phyloP scores from a whole-genome alignment of 257 asterid genomes.

The Penstemon eatonii region DNA sequence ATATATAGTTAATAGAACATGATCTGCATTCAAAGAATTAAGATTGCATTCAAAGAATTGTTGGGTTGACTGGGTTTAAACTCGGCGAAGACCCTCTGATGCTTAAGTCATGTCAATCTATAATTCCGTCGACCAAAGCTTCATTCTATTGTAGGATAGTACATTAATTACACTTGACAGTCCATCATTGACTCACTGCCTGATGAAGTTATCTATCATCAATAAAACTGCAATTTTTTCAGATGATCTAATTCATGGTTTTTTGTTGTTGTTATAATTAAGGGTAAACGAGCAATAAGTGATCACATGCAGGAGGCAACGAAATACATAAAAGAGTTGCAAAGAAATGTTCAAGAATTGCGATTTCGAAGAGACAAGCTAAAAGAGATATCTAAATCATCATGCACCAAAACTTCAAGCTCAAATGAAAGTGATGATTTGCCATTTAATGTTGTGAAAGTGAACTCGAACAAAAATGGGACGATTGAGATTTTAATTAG shows the following conservation, averaged over 20 bases:
- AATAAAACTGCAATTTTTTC: neutral
- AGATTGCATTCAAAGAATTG: too few relatives aligned
- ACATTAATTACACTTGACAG: too few relatives aligned
- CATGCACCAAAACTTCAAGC: neutral
- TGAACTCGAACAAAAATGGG: conserved; percentile 34
- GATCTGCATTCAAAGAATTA: too few relatives aligned
- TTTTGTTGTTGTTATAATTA: neutral
- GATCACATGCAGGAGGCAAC: conserved; percentile 60
- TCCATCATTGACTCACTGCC: too few relatives aligned
- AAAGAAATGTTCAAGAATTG: conserved; percentile 35
- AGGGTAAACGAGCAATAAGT: conserved; percentile 56
- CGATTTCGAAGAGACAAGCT: conserved; percentile 34
- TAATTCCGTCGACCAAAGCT: too few relatives aligned
- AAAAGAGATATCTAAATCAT: neutral
- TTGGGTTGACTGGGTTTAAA: too few relatives aligned
- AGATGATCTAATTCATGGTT: neutral
- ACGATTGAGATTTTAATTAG: conserved; percentile 45
- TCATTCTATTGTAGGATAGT: too few relatives aligned
- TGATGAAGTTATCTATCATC: too few relatives aligned
- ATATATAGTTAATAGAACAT: too few relatives aligned
- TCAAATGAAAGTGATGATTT: conserved; percentile 2
- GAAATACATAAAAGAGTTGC: conserved; percentile 43
- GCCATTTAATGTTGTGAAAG: conserved; percentile 23
- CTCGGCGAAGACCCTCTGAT: too few relatives aligned
- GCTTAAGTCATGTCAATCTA: too few relatives aligned